Conservation (phyloP, 768 basidiomycete species). For the Galerina marginata region DNA sequence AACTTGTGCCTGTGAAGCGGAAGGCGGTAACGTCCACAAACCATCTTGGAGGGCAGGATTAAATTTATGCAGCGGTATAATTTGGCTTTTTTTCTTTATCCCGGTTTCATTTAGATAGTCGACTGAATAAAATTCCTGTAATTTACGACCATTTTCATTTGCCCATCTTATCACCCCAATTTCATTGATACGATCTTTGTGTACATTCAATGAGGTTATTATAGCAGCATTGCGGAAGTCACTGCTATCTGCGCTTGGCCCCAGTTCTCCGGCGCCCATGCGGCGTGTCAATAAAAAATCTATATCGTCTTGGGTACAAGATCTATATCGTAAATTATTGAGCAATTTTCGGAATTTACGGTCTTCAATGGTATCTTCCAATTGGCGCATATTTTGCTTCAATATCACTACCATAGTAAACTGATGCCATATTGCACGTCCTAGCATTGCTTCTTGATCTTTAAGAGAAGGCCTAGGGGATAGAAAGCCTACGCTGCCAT, state of each 20-base stretch:
- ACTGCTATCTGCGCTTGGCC: slow-evolving; percentile 13
- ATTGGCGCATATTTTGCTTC: slow-evolving; percentile 40
- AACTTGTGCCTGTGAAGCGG: slow-evolving; percentile 25
- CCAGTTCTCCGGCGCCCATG: slow-evolving; percentile 15
- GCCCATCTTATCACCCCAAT: slow-evolving; percentile 35
- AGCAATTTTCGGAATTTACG: slow-evolving; percentile 28
- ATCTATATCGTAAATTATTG: slow-evolving; percentile 29
- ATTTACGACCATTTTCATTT: slow-evolving; percentile 25
- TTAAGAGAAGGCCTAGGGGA: slow-evolving; percentile 24
- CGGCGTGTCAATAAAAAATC: slow-evolving; percentile 27
- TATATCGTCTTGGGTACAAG: slow-evolving; percentile 39
- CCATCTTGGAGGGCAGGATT: slow-evolving; percentile 14
- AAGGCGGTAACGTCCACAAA: slow-evolving; percentile 29
- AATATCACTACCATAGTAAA: slow-evolving; percentile 39
- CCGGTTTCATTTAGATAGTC: background rate
- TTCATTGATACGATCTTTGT: slow-evolving; percentile 38
- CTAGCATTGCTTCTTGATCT: slow-evolving; percentile 2
- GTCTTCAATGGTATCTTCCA: slow-evolving; percentile 29
- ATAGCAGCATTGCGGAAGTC: slow-evolving; percentile 36
- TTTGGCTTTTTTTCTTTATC: background rate
- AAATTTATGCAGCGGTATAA: background rate
- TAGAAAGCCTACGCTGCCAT: slow-evolving; percentile 35
- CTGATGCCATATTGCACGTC: slow-evolving; percentile 30
- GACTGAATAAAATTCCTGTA: slow-evolving; percentile 30
- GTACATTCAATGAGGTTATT: slow-evolving; percentile 36